Base-by-base conservation (phyloP, 805 yeast species). In the Teunomyces barrocoloradensis region DNA sequence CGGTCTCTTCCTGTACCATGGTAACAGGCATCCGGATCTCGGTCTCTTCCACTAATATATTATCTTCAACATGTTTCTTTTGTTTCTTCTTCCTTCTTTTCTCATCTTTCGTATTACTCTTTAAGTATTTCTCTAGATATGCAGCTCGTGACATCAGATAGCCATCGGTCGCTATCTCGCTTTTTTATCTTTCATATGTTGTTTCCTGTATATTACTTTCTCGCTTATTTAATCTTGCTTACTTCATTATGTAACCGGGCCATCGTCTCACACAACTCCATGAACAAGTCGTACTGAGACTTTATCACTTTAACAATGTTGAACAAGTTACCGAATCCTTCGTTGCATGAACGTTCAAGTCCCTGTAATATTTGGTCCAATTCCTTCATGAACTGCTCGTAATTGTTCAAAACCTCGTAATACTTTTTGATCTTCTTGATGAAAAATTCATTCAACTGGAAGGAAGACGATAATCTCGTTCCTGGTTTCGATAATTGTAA, bases 231-330 rank as follows among this genome's bases (percentile, higher is more conserved):
- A 50, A 27, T 46, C 46, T 58, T 44, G 50, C 40, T 54, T 18
- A 69, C 65, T 52, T 67, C 69, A 42, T 58, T 65, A 64, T 86
- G 92, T 35, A 85, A 63, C 54, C 82, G 87, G 2, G 92, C 91
- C 60, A 85, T 76, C 35, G 80, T 77, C 61, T 85, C 87, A 42
- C 91, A 85, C 38, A 84, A 72, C 61, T 85, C 91, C 82, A 85
- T 83, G 64, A 85, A 87, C 45, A 86, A 67, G 38, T 73, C 72
- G 60, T 84, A 86, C 63, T 86, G 92, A 55, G 81, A 83, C 47
- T 80, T 79, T 21, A 87, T 75, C 0, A 88, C 82, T 42, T 77
- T 75, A 12, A 84, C 79, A 23, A 85, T 75, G 53, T 77, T 72
- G 49, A 62, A 59, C 43, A 73, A 63, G 44, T 69, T 61, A 43